Evolutionary conservation across 768 basidiomycete species (phyloP).

Genomic region (Wakefieldia striispora): DNA sequence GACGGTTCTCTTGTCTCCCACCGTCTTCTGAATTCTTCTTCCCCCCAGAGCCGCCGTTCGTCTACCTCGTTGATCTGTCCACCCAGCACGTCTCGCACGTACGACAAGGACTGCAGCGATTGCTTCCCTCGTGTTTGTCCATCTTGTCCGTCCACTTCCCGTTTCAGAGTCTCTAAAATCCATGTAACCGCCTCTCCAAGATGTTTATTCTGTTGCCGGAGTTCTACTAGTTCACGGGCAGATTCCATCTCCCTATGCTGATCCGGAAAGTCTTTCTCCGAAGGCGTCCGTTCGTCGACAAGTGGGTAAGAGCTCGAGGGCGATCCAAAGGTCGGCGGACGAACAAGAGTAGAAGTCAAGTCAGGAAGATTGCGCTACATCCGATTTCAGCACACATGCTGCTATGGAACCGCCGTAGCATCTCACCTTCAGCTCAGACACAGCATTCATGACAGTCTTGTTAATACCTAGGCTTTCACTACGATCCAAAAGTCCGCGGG

Average conservation of each 20-base stretch:
- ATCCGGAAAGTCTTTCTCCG: conserved; percentile 69
- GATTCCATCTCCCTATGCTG: conserved; percentile 67
- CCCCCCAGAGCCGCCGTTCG: conserved; percentile 62
- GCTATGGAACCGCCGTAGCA: not conserved
- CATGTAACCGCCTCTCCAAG: conserved; percentile 71
- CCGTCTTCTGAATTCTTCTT: conserved; percentile 43
- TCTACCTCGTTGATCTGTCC: conserved; percentile 56
- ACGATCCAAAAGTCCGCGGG: conserved; percentile 69
- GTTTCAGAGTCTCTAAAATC: conserved; percentile 70
- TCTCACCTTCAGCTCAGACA: conserved; percentile 71
- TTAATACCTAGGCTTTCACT: conserved; percentile 84
- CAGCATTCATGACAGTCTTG: conserved; percentile 76
- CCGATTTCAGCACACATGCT: conserved; percentile 8
- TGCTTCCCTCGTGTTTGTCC: conserved; percentile 49
- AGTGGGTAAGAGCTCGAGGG: conserved; percentile 56
- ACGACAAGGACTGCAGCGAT: conserved; percentile 72
- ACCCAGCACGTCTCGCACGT: conserved; percentile 72
- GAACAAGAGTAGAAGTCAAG: conserved; percentile 64
- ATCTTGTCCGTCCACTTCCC: conserved; percentile 40
- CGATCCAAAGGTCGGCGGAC: conserved; percentile 42
- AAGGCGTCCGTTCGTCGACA: conserved; percentile 52
- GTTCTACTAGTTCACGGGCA: conserved; percentile 56
- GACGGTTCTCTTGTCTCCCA: conserved; percentile 29
- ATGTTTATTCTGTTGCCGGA: conserved; percentile 56
- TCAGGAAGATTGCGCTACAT: conserved; percentile 83